phyloP scores from a whole-genome alignment of 768 basidiomycete species.

The Porphyrellus cyaneotinctus region DNA sequence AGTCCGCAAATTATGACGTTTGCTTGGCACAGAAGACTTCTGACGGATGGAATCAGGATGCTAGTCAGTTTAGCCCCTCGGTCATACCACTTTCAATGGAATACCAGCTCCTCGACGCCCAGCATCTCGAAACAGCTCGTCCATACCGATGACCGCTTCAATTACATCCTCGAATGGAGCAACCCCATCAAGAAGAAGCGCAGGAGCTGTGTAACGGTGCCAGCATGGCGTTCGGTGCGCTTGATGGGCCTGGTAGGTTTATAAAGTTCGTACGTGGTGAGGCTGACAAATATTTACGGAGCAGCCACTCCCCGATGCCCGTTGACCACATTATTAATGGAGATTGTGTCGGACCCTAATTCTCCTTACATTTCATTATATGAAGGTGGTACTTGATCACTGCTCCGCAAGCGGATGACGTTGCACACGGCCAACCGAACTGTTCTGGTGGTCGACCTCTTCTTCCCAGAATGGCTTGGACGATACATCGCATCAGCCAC shows the following conservation, averaged over 20 bases:
- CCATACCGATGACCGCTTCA: conserved; percentile 9
- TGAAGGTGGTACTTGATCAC: conserved; percentile 15
- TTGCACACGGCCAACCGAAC: conserved; percentile 8
- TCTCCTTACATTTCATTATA: conserved; percentile 17
- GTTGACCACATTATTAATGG: conserved; percentile 16
- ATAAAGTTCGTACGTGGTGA: conserved; percentile 3
- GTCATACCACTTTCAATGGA: not conserved
- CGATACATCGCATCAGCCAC: conserved; percentile 1
- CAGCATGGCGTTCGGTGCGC: conserved; percentile 15
- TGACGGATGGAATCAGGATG: conserved; percentile 16
- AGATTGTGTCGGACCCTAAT: conserved; percentile 22
- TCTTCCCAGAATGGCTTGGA: conserved; percentile 13
- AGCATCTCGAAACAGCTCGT: conserved; percentile 1
- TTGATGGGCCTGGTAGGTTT: conserved; percentile 14
- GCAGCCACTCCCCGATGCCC: conserved; percentile 14
- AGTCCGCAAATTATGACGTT: conserved; percentile 3
- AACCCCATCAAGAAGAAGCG: conserved; percentile 7
- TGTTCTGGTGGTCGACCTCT: conserved; percentile 7
- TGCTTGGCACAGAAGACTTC: conserved; percentile 4
- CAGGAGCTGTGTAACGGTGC: conserved; percentile 14
- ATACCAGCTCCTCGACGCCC: not conserved
- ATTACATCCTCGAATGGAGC: conserved; percentile 1
- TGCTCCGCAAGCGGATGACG: conserved; percentile 9
- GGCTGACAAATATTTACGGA: conserved; percentile 23
- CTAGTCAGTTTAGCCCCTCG: not conserved